Conservation (phyloP, 441 rosid genomes). For the Flueggea neowawraea region DNA sequence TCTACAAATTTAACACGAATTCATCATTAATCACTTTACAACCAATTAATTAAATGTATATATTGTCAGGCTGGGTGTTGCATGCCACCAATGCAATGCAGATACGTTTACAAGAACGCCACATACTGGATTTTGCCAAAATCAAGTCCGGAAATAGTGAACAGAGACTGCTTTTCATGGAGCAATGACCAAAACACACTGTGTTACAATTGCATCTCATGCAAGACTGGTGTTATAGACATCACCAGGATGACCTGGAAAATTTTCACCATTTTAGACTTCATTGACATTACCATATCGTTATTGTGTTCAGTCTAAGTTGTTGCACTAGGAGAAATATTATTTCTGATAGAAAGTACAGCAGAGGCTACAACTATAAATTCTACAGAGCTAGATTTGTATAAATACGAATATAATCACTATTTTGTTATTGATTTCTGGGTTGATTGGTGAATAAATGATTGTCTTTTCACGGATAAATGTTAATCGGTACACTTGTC, state of each 20-base stretch:
- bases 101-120: slow-evolving; percentile 9
- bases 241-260: slow-evolving; percentile 49
- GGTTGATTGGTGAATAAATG: too few species aligned
- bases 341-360: neutral
- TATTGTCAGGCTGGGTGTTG: slow-evolving; percentile 33
- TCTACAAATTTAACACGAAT: too few species aligned
- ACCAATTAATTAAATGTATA: too few species aligned
- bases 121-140: slow-evolving; percentile 18
- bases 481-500: too few species aligned
- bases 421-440: neutral
- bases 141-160: neutral
- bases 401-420: neutral
- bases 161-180: slow-evolving; percentile 32
- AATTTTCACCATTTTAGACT: slow-evolving; percentile 27
- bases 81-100: slow-evolving; percentile 33
- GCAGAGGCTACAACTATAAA: neutral
- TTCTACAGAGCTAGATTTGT: too few species aligned
- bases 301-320: neutral
- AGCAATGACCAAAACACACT: slow-evolving; percentile 25
- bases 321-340: slow-evolving; percentile 7
- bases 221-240: slow-evolving; percentile 52
- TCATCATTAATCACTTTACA: too few species aligned
- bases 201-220: slow-evolving; percentile 52
- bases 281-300: slow-evolving; percentile 28
- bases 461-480: too few species aligned